Base-by-base conservation (phyloP, 2,329 filamentous ascomycete genomes). In the Mariannaea sp. region DNA sequence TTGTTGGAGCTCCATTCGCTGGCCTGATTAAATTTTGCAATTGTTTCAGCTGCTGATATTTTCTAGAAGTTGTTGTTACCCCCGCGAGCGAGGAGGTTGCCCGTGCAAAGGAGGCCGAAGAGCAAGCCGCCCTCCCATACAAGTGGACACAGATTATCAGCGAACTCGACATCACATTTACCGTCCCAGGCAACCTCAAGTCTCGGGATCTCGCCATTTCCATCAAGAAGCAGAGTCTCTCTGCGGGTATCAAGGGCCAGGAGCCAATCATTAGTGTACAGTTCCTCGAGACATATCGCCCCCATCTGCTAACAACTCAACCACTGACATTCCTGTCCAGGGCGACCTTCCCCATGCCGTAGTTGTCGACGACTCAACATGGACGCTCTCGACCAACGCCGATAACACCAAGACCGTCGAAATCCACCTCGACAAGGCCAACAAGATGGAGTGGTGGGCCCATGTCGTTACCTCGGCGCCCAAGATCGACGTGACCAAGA, bases 401-500 rank as follows among this genome's bases (percentile, higher is more conserved):
- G 77, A 95, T 76, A 88, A 91, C 69, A 83, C 75, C 57, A 84
- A 82, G 72, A 77, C 73, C 20, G 73, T 97, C 62, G 84, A 87
- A 69, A 84, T 97, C 64, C 92, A 96, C 74, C 87, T 99, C 46
- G 92, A 97, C 79, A 99, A 99, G 76, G 76, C 84, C 62, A 96
- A 97, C 80, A 94, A 97, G 81, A 89, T 95, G 85, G 90, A 97
- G 75, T 99, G 94, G 94, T 99, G 94, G 94, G 77, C 90, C 26
- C 92, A 97, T 75, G 90, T 97, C 32, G 83, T 97, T 29, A 95
- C 87, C 7, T 75, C 78, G 6, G 93, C 92, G 4, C 94, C 94
- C 59, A 89, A 88, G 75, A 96, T 99, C 74, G 94, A 99, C 76
- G 91, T 95, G 29, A 87, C 87, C 66, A 97, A 96, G 79, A 97